phyloP scores from a whole-genome alignment of 768 basidiomycete species.

The Candolleomyces efflorescens region DNA sequence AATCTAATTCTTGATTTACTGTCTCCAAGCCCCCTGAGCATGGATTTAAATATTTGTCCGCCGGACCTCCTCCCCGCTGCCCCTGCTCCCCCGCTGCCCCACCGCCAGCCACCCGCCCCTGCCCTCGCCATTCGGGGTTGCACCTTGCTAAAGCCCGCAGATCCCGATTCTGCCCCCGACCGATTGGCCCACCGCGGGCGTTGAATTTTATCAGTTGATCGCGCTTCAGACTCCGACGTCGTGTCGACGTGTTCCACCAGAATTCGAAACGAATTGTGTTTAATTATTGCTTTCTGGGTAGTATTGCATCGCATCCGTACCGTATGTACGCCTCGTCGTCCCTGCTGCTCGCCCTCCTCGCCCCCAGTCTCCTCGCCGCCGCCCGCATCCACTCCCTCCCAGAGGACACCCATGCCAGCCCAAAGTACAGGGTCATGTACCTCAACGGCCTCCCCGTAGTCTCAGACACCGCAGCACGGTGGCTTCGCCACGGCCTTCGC shows the following conservation, averaged over 20 bases:
- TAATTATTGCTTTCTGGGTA: slow-evolving; percentile 2
- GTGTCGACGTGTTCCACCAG: too few relatives aligned
- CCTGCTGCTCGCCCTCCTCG: slow-evolving; percentile 12
- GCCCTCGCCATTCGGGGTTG: not conserved
- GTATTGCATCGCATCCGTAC: slow-evolving; percentile 13
- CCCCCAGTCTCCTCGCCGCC: slow-evolving; percentile 22
- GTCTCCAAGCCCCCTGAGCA: not conserved
- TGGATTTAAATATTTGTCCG: not conserved
- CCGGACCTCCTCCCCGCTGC: not conserved
- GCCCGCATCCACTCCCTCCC: slow-evolving; percentile 64
- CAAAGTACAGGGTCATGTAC: slow-evolving; percentile 77
- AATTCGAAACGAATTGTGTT: not conserved
- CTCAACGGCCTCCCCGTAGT: slow-evolving; percentile 73
- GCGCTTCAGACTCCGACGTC: not conserved
- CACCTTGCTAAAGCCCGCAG: not conserved
- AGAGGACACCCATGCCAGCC: slow-evolving; percentile 77
- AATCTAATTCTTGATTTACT: slow-evolving; percentile 21
- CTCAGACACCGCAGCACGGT: slow-evolving; percentile 68
- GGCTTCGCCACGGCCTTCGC: slow-evolving; percentile 67
- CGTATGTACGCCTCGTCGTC: slow-evolving; percentile 22
- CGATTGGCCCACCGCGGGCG: slow-evolving; percentile 3
- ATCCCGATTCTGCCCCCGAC: slow-evolving; percentile 1
- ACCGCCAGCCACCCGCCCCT: not conserved
- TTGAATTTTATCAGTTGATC: not conserved
- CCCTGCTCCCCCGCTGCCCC: not conserved